phyloP scores from a whole-genome alignment of 1,139 yeast species.

The Debaryomycetaceae sp. region DNA sequence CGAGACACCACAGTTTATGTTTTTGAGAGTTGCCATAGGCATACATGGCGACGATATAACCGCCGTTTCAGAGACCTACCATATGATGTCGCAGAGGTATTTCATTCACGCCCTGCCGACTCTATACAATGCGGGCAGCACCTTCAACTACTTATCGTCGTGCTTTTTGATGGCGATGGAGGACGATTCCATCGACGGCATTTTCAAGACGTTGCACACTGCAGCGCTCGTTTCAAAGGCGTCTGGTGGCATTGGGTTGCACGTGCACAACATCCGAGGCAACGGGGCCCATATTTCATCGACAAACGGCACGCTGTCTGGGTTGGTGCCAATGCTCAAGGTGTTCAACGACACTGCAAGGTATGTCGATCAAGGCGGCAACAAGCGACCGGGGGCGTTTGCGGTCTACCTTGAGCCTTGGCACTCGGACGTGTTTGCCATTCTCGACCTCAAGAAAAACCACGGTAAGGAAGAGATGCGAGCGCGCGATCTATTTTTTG shows the following conservation, averaged over 20 bases:
- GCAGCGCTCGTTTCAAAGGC: slow-evolving; percentile 55
- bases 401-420: slow-evolving; percentile 61
- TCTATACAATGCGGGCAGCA: slow-evolving; percentile 49
- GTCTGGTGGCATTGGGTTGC: slow-evolving; percentile 58
- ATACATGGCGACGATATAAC: slow-evolving; percentile 41
- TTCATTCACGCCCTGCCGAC: slow-evolving; percentile 58
- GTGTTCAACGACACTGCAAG: slow-evolving; percentile 59
- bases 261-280: slow-evolving; percentile 50
- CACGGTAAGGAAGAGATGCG: slow-evolving; percentile 56
- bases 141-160: slow-evolving; percentile 46
- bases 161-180: slow-evolving; percentile 56
- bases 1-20: slow-evolving; percentile 50
- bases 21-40: slow-evolving; percentile 51
- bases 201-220: slow-evolving; percentile 50
- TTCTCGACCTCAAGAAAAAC: slow-evolving; percentile 49
- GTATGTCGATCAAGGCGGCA: slow-evolving; percentile 62
- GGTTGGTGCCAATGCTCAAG: slow-evolving; percentile 55
- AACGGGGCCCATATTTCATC: slow-evolving; percentile 49
- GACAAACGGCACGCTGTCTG: slow-evolving; percentile 53
- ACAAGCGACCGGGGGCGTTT: slow-evolving; percentile 60
- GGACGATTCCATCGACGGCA: slow-evolving; percentile 57
- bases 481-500: slow-evolving; percentile 55
- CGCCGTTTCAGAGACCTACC: slow-evolving; percentile 43
- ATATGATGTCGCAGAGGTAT: slow-evolving; percentile 46
- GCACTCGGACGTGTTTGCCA: slow-evolving; percentile 54